Evolutionary conservation across 176 grass and related monocot species (phyloP).

Genomic region (Alopecurus myosuroides): DNA sequence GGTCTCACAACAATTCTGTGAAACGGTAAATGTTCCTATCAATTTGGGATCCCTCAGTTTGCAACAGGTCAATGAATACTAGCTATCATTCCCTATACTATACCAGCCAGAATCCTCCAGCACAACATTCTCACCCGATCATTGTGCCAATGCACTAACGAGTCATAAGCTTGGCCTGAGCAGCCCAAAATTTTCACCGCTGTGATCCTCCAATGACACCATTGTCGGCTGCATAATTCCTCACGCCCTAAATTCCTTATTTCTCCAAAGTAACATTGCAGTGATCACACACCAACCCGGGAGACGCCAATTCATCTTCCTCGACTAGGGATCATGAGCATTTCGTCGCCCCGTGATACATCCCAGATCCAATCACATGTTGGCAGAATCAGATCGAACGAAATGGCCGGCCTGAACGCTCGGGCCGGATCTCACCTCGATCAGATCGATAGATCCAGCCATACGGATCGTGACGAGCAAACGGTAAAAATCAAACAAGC

Average conservation of each 20-base stretch:
- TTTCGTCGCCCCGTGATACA: not conserved
- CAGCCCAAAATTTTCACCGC: not conserved
- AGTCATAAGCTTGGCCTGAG: not conserved
- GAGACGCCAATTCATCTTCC: not conserved
- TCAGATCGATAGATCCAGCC: constrained; percentile 20
- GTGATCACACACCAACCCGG: not conserved
- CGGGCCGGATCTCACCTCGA: constrained; percentile 22
- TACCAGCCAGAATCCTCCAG: not conserved
- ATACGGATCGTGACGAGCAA: not conserved
- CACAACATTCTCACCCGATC: not conserved
- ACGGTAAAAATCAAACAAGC: not conserved
- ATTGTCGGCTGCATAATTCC: not conserved
- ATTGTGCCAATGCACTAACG: not conserved
- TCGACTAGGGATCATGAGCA: not conserved
- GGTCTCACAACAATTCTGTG: not conserved
- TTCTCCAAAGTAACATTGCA: not conserved
- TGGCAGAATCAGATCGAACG: not conserved
- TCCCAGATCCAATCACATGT: constrained; percentile 15
- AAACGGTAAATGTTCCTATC: not conserved
- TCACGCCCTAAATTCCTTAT: not conserved
- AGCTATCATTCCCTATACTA: not conserved
- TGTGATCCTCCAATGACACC: not conserved
- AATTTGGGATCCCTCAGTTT: not conserved
- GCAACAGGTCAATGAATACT: not conserved
- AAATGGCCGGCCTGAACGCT: not conserved